Evolutionary conservation across 2,329 filamentous ascomycete genomes (phyloP), one percentile per base, ranked within the genome.

Genomic region (Diaporthe citriasiana): DNA sequence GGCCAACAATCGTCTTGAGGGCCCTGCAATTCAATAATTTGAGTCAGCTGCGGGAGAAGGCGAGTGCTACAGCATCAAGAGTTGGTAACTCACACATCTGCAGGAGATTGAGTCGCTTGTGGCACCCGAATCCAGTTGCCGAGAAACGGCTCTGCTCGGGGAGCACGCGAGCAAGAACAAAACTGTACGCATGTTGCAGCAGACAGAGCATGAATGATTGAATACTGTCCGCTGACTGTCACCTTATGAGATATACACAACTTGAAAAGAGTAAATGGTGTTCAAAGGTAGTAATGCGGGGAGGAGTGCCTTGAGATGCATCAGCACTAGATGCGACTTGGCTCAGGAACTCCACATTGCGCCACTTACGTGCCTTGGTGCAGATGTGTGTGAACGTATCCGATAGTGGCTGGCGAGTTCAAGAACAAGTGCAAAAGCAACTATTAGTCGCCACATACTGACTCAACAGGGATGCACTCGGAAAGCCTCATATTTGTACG

Each of bases 1-100:
- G 65, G 65, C 65, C 65, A 69, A 40, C 72, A 77, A 17, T 42
- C 15, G 38, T 69, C 65, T 30, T n/a, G 25, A 53, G 65, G 65
- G 35, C 35, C 65, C 65, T 69, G 30, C 17, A 19, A 35, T 56
- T 35, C 30, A 57, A n/a, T 13, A 33, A 22, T 4, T 38, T 15
- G 33, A n/a, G 19, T 38, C 27, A 33, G 19, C 19, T 13, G 1
- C 5, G 35, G 10, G 17, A 38, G 1, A 15, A n/a, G 6, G 4
- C 9, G 13, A 13, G 30, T 22, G 55, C 10, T 22, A 35, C 10
- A 13, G 9, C 22, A 33, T 19, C 4, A 22, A 6, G 10, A 1
- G 38, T 22, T 57, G 30, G 2, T 12, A 13, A 57, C 55, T 38
- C 33, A 57, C 55, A 38, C 55, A 57, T 57, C 30, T 57, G 55